Evolutionary conservation across 192 early-diverging fungal species (phyloP).

Genomic region (Jimgerdemannia flammicorona): DNA sequence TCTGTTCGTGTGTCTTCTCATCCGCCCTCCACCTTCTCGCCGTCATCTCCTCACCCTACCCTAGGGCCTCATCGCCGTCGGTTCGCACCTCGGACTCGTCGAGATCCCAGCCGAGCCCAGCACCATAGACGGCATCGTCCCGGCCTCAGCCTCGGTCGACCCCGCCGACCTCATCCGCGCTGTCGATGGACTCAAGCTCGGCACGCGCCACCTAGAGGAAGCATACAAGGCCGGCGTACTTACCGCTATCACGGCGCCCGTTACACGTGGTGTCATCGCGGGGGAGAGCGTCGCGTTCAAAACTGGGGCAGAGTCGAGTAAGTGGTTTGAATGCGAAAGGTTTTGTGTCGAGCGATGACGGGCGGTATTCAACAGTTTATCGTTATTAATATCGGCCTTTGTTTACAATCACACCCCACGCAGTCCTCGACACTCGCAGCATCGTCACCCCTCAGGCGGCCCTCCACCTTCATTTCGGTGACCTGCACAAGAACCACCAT

Average conservation of each 20-base stretch:
- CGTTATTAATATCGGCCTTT: no score
- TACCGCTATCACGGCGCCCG: constrained; percentile 52
- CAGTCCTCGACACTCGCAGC: constrained; percentile 30
- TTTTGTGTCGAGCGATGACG: neutral
- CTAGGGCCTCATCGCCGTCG: constrained; percentile 57
- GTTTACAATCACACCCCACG: neutral
- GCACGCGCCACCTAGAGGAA: constrained; percentile 45
- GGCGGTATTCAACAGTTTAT: no score
- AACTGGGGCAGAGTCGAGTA: constrained; percentile 53
- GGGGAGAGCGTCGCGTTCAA: constrained; percentile 68
- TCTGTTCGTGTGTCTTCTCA: neutral
- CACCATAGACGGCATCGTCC: constrained; percentile 56
- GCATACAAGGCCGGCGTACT: constrained; percentile 61
- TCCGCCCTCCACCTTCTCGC: neutral
- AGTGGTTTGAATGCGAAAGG: constrained; percentile 6
- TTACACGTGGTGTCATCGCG: constrained; percentile 43
- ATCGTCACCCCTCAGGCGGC: constrained; percentile 50
- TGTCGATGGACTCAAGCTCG: constrained; percentile 67
- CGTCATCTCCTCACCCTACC: neutral
- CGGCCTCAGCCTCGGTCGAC: constrained; percentile 3
- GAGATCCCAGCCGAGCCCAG: constrained; percentile 59
- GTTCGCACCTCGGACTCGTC: constrained; percentile 53
- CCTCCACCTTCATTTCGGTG: constrained; percentile 59
- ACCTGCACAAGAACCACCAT: constrained; percentile 25
- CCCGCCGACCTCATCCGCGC: constrained; percentile 37